phyloP scores from a whole-genome alignment of 202 grass and related monocot genomes.

The Thinopyrum obtusiflorum region DNA sequence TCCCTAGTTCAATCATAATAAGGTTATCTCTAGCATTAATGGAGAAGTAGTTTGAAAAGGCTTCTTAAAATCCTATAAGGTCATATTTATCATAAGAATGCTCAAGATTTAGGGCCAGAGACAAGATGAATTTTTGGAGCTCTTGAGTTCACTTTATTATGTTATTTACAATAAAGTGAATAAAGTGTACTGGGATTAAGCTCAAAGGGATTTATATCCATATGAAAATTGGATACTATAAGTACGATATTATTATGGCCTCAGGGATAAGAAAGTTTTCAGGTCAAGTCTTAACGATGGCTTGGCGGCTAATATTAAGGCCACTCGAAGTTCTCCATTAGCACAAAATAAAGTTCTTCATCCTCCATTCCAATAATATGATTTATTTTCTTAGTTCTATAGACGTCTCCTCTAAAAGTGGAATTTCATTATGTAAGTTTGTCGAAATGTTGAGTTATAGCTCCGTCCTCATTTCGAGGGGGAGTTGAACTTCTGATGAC shows the following conservation, averaged over 20 bases:
- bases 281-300: not conserved
- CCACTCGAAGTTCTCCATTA: not conserved
- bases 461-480: too few relatives aligned
- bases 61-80: not conserved
- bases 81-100: not conserved
- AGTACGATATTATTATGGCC: too few relatives aligned
- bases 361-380: not conserved
- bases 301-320: not conserved
- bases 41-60: not conserved
- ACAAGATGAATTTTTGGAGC: not conserved
- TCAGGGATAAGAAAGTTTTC: not conserved
- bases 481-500: too few relatives aligned
- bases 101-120: not conserved
- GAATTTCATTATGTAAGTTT: too few relatives aligned
- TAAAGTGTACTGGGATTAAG: not conserved
- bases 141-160: not conserved
- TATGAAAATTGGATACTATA: too few relatives aligned
- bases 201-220: not conserved
- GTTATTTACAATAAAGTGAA: not conserved
- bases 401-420: too few relatives aligned
- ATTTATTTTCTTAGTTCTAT: not conserved
- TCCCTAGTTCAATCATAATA: not conserved
- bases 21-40: not conserved
- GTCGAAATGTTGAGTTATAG: too few relatives aligned
- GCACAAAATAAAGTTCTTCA: too few relatives aligned